A percentile compares a stretch with the other conserved stretches of the same genome.
phyloP scores from a whole-genome alignment of 1,139 yeast genomes.

The Suhomyces guaymorum region DNA sequence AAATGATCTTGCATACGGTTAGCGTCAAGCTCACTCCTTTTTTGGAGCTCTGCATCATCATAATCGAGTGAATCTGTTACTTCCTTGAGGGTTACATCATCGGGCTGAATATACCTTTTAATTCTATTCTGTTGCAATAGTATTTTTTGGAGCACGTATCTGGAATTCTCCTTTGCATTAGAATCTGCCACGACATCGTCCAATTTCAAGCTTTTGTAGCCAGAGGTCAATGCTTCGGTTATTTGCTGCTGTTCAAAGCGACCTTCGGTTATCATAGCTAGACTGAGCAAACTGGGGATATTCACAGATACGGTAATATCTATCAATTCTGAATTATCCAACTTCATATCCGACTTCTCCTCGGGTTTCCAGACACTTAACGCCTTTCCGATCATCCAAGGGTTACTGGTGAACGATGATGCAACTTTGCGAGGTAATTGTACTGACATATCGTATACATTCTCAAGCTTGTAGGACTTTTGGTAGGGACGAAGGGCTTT shows the following conservation, averaged over 20 bases:
- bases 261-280: conserved; percentile 4
- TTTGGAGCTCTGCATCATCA: conserved; percentile 4
- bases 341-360: background rate
- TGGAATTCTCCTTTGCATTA: too few relatives aligned
- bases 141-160: conserved; percentile 9
- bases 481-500: conserved; percentile 1
- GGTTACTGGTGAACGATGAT: conserved; percentile 6
- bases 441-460: conserved; percentile 12
- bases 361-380: conserved; percentile 8
- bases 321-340: background rate
- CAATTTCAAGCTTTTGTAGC: conserved; percentile 1
- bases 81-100: conserved; percentile 1
- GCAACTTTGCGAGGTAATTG: conserved; percentile 7
- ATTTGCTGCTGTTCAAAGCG: background rate
- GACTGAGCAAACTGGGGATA: conserved; percentile 1
- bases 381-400: conserved; percentile 13
- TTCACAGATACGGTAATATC: conserved; percentile 1
- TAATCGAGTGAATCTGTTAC: background rate
- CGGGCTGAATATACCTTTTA: background rate
- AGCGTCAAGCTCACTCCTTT: conserved; percentile 7
- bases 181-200: too few relatives aligned
- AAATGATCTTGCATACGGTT: conserved; percentile 6
- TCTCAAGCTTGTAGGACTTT: conserved; percentile 9
- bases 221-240: conserved; percentile 3
- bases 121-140: conserved; percentile 8